These are phyloP conservation scores for Thraustochytrium aureum DNA, from an alignment of 352 stramenopile species.

Conservation along the genomic window DNA sequence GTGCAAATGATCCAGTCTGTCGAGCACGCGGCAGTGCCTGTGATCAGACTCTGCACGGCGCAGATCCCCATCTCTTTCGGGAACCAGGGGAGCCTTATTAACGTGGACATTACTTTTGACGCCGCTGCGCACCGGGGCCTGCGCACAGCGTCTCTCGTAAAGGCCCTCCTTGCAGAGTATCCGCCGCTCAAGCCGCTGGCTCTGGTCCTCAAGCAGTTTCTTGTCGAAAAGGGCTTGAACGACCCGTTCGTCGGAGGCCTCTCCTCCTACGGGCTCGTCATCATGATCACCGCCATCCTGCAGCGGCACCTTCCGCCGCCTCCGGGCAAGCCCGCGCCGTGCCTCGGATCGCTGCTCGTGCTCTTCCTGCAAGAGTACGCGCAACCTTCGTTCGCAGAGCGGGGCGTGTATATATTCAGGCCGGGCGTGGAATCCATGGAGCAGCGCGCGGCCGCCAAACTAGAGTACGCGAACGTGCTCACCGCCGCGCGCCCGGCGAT, in stretches of 20 bases:
- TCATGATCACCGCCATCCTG: conserved; percentile 77
- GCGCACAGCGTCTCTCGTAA: conserved; percentile 74
- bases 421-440: not conserved
- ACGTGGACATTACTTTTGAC: conserved; percentile 83
- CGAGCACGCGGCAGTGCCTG: conserved; percentile 73
- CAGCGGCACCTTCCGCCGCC: conserved; percentile 59
- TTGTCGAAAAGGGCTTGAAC: conserved; percentile 79
- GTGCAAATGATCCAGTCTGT: conserved; percentile 75
- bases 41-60: conserved; percentile 73
- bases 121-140: conserved; percentile 75
- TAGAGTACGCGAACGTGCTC: not conserved
- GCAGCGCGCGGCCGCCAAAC: not conserved
- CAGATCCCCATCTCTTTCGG: conserved; percentile 52
- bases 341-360: conserved; percentile 3
- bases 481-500: conserved; percentile 10
- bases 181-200: conserved; percentile 72
- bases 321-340: not conserved
- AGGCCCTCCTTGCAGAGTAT: conserved; percentile 68
- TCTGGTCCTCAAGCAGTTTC: conserved; percentile 77
- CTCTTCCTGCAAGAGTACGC: conserved; percentile 26
- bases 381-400: not conserved
- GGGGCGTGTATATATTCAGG: conserved; percentile 32
- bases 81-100: conserved; percentile 61
- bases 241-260: conserved; percentile 80
- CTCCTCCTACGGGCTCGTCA: conserved; percentile 77